Evolutionary conservation across 257 asterid genomes (phyloP), one percentile per base, ranked within the genome.

Genomic region (Solanum commersonii): DNA sequence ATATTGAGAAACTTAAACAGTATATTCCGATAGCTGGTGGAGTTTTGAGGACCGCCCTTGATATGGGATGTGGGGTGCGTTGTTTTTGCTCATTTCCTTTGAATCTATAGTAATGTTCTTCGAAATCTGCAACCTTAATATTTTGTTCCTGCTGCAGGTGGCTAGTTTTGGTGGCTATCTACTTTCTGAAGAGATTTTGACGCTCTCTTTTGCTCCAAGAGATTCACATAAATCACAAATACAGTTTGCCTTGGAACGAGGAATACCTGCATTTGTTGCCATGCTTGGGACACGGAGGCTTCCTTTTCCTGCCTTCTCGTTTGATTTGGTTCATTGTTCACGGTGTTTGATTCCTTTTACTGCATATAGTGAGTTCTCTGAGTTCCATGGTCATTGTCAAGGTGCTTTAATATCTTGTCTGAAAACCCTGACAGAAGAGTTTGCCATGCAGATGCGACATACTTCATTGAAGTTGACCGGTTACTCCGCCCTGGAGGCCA

Each of bases 111-210:
- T 73, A 23, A 46, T 77, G 70, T 46, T 86, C 42, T 34, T 49
- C 3, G 4, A 14, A 3, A 44, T 77, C 85, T 73, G 84, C 22
- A 4, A 16, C 40, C 29, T 31, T 60, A 79, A 72, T 78, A 49
- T 16, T 20, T 89, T 10, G 13, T 87, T 85, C 82, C n/a, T 76
- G 72, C 88, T 90, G 88, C 89, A 97, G 99, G 99, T 96, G 91
- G 98, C 98, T 88, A 96, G 99, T 93, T 97, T 97, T 84, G 99
- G 99, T 86, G 99, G 99, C 15, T 94, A 91, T 94, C 93, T 97
- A 91, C 98, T 96, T 72, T 89, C 93, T 15, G 99, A 97, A 87
- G 96, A 90, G 88, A 94, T 97, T 73, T 89, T 96, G 82, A 90
- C 99, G 31, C 96, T 97, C 86, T 96, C 99, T 73, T 96, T 97